phyloP scores from a whole-genome alignment of 257 asterid species.

The Euphrasia confusa region DNA sequence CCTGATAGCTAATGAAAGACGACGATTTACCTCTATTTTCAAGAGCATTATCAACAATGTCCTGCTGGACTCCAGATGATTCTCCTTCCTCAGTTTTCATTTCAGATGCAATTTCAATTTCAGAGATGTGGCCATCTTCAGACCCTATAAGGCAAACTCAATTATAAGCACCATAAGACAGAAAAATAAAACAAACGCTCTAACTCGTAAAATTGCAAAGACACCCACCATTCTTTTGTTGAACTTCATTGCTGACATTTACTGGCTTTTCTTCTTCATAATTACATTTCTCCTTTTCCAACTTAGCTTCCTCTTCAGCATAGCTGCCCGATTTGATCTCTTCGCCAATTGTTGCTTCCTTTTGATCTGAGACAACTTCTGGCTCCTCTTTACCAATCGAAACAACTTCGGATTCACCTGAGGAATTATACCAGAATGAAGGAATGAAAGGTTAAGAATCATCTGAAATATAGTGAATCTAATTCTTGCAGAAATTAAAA shows the following conservation, averaged over 20 bases:
- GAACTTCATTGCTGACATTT: slow-evolving; percentile 11
- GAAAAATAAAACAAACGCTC: neutral
- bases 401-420: neutral
- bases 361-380: neutral
- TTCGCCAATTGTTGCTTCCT: too few species aligned
- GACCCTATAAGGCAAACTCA: slow-evolving; percentile 3
- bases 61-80: neutral
- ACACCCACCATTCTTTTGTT: slow-evolving; percentile 19
- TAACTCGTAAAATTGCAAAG: neutral
- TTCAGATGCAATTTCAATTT: neutral
- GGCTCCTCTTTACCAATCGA: neutral
- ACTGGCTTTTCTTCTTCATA: slow-evolving; percentile 11
- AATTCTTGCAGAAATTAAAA: neutral
- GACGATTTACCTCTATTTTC: slow-evolving; percentile 20
- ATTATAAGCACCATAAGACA: neutral
- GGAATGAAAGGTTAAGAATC: neutral
- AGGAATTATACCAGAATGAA: neutral
- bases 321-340: neutral
- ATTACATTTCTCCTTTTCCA: slow-evolving; percentile 13
- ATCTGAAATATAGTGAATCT: neutral
- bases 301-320: neutral
- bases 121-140: neutral
- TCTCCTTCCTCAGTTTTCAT: neutral
- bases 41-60: neutral
- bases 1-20: neutral